These are phyloP conservation scores for Mallotus repandus DNA, from an alignment of 441 rosid genomes.

Conservation along the genomic window DNA sequence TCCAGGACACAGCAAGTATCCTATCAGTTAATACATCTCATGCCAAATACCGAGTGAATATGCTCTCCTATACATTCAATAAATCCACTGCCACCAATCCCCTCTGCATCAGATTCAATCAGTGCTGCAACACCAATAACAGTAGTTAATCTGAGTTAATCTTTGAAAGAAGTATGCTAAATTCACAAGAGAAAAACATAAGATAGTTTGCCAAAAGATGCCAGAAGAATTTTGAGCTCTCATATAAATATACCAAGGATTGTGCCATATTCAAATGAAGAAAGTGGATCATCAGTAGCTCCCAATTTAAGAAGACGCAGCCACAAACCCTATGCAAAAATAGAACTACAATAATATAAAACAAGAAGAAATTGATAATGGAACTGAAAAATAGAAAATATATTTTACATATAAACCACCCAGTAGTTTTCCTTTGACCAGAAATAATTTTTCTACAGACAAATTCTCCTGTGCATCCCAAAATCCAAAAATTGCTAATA, in stretches of 20 bases:
- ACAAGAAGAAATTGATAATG: not conserved
- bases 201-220: not conserved
- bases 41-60: constrained; percentile 65
- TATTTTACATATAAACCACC: not conserved
- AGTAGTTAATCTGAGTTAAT: constrained; percentile 24
- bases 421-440: constrained; percentile 6
- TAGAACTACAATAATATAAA: not conserved
- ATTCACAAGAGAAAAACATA: constrained; percentile 12
- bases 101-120: constrained; percentile 99
- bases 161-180: constrained; percentile 19
- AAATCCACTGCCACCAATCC: constrained; percentile 99
- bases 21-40: constrained; percentile 21
- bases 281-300: constrained; percentile 95
- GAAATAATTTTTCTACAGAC: not conserved
- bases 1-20: constrained; percentile 20
- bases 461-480: not conserved
- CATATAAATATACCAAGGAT: constrained; percentile 65
- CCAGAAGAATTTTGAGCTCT: constrained; percentile 16
- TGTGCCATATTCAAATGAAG: constrained; percentile 98
- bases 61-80: constrained; percentile 98
- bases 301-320: constrained; percentile 89
- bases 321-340: constrained; percentile 81
- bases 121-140: constrained; percentile 61
- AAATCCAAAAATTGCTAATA: not conserved
- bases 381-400: not conserved